phyloP scores from a whole-genome alignment of 2,329 filamentous ascomycete genomes.

The Emergomyces africanus region DNA sequence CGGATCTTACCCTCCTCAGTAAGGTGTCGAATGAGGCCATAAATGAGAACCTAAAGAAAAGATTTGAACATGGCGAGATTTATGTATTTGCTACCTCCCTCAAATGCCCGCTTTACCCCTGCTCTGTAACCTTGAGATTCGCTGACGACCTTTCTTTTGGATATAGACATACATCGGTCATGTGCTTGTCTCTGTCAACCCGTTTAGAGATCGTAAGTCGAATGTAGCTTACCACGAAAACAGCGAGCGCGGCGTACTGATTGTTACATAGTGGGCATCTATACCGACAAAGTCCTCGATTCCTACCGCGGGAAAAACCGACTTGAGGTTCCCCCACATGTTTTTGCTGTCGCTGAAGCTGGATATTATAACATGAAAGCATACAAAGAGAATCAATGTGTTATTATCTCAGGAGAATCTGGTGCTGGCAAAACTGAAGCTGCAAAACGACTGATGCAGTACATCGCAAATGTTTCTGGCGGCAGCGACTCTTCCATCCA shows the following conservation, averaged over 20 bases:
- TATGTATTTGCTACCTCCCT: slow-evolving; percentile 47
- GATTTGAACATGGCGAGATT: slow-evolving; percentile 94
- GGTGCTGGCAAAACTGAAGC: slow-evolving; percentile 98
- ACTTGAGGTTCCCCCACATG: slow-evolving; percentile 83
- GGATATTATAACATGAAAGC: slow-evolving; percentile 99
- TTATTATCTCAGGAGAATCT: slow-evolving; percentile 98
- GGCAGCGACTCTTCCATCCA: slow-evolving; percentile 76
- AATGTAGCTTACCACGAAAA: neutral
- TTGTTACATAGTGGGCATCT: slow-evolving; percentile 64
- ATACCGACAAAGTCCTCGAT: slow-evolving; percentile 85
- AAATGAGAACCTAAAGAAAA: slow-evolving; percentile 97
- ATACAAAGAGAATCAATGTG: slow-evolving; percentile 97
- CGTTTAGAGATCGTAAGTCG: slow-evolving; percentile 69
- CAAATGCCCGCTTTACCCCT: neutral
- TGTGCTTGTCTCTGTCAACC: slow-evolving; percentile 97
- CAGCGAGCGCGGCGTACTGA: slow-evolving; percentile 21
- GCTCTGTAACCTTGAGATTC: neutral
- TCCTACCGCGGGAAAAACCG: slow-evolving; percentile 96
- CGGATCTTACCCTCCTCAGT: slow-evolving; percentile 91
- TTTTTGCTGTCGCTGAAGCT: slow-evolving; percentile 93
- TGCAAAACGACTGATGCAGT: slow-evolving; percentile 98
- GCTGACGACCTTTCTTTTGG: slow-evolving; percentile 6
- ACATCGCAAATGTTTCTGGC: slow-evolving; percentile 93
- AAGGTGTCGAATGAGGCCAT: slow-evolving; percentile 99
- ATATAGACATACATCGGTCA: slow-evolving; percentile 88